Evolutionary conservation across 148 eudicot genomes (phyloP), one percentile per base, ranked within the genome.

Genomic region (Rhododendron williamsianum): DNA sequence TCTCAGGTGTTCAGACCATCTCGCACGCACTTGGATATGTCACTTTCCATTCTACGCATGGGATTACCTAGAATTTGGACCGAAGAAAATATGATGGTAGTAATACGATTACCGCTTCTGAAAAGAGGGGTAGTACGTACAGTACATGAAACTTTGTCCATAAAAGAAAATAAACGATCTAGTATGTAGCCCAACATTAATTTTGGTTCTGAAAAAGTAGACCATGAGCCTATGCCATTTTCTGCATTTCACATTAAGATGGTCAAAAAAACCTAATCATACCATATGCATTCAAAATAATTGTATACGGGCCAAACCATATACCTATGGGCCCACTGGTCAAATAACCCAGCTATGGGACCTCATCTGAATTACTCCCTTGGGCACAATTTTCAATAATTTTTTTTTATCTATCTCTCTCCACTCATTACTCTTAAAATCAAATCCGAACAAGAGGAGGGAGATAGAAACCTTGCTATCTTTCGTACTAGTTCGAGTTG

Each of bases 231-330:
- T 15, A 0, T 71, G 38, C 76, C 18, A 13, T 71, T 71, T 41
- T 71, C 41, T 71, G 76, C 38, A 71, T 71, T 30, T 76, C 80
- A 41, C 48, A 41, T 78, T 41, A 77, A 23, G 13, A 43, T 36
- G 45, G 49, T 19, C 80, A 35, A 41, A 41, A 38, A 6, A 43
- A 21, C 27, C 54, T 41, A 78, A 46, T 78, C 81, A n/a, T 25
- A n/a, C 23, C 81, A 46, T 25, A n/a, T 45, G 81, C 81, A 78
- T 76, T 76, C 80, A 18, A 76, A 43, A 21, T 43, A n/a, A 76
- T 35, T 21, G 1, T 41, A 43, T 11, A 21, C 9, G 51, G 54
- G 81, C 27, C 30, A 23, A 78, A 21, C 54, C 56, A n/a, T n/a
- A 23, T 23, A 1, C 33, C 9, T 36, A 21, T 6, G 80, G 80